These are phyloP conservation scores for Closterium sp. DNA, from an alignment of 139 green algal species.

Conservation along the genomic window DNA sequence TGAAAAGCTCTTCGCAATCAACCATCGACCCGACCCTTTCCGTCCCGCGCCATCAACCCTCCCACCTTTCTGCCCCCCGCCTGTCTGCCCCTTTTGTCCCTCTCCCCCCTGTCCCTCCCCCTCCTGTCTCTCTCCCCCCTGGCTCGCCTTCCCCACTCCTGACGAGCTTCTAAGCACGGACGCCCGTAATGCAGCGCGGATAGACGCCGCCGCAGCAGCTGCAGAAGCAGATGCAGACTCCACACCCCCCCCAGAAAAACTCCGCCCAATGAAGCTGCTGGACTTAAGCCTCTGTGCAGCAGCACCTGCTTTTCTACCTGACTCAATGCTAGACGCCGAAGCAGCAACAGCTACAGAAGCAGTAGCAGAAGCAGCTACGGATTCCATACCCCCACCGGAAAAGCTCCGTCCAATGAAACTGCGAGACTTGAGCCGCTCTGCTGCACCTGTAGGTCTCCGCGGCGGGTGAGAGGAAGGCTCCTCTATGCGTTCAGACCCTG, in stretches of 20 bases:
- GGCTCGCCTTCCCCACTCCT: not conserved
- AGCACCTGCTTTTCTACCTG: too few relatives aligned
- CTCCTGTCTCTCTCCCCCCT: not conserved
- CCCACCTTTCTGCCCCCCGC: too few relatives aligned
- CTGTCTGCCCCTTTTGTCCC: too few relatives aligned
- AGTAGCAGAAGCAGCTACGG: too few relatives aligned
- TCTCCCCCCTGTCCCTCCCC: not conserved
- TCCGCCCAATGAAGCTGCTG: not conserved
- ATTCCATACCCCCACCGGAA: too few relatives aligned
- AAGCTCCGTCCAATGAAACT: too few relatives aligned
- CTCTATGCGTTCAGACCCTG: not conserved
- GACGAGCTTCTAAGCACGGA: not conserved
- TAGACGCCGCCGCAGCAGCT: not conserved
- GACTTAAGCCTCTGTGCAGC: not conserved
- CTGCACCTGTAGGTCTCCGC: too few relatives aligned
- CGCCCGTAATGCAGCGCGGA: not conserved
- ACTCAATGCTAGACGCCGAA: too few relatives aligned
- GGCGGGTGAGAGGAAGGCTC: not conserved
- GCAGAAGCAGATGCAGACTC: not conserved
- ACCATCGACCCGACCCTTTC: not conserved
- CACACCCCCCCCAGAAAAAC: not conserved
- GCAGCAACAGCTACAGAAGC: too few relatives aligned
- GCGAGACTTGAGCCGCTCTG: too few relatives aligned
- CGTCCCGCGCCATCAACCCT: too few relatives aligned
- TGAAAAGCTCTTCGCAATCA: not conserved